Evolutionary conservation across 768 basidiomycete genomes (phyloP).

Genomic region (Dentipellis sp.): DNA sequence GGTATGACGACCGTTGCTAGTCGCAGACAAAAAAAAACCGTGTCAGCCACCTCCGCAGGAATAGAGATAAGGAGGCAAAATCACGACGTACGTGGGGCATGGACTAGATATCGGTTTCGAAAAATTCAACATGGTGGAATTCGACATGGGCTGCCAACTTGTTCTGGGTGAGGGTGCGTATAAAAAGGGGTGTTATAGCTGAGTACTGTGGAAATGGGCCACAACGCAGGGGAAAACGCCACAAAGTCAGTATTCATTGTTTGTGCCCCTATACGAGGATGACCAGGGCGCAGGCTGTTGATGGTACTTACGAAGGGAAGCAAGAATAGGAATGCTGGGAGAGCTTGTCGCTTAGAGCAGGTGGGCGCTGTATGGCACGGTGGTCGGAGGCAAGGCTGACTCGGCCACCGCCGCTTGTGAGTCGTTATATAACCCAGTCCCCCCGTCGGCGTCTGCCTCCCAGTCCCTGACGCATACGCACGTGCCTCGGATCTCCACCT

Average conservation of each 20-base stretch:
- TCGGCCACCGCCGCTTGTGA: not conserved
- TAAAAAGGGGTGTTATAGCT: not conserved
- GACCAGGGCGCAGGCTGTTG: not conserved
- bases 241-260: not conserved
- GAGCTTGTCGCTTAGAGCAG: not conserved
- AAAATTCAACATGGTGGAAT: conserved; percentile 61
- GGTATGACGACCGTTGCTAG: conserved; percentile 91
- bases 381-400: conserved; percentile 13
- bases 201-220: not conserved
- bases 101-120: conserved; percentile 81
- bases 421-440: conserved; percentile 3
- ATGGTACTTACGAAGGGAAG: not conserved
- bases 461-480: not conserved
- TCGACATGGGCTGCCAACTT: conserved; percentile 87
- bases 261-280: too few relatives aligned
- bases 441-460: not conserved
- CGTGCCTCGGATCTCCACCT: too few relatives aligned
- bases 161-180: conserved; percentile 23
- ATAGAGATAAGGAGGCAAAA: not conserved
- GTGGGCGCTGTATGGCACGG: conserved; percentile 4
- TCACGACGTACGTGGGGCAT: conserved; percentile 74
- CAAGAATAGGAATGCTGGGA: not conserved
- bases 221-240: not conserved
- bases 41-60: not conserved
- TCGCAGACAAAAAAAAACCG: conserved; percentile 9